Percentiles rank a stretch among this genome's conserved stretches.
These are phyloP conservation scores for Fusarium anguioides DNA, from an alignment of 2,329 filamentous ascomycete species.

Conservation along the genomic window DNA sequence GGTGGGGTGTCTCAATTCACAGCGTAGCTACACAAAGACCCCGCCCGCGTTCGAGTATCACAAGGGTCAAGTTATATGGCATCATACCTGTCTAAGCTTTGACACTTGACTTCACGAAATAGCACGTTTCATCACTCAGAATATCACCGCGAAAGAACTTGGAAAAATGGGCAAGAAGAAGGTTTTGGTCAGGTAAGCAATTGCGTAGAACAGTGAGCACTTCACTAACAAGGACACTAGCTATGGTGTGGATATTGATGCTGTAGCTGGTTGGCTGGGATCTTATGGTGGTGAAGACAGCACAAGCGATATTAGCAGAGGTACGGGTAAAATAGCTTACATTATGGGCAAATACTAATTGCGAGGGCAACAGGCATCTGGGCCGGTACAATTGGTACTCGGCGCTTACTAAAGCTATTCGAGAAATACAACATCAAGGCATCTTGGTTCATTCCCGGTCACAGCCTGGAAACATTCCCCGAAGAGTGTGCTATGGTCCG, in stretches of 20 bases:
- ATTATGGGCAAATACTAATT: accelerated
- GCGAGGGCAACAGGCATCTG: neutral
- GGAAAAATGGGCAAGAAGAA: slow-evolving; percentile 2
- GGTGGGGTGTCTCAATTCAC: neutral
- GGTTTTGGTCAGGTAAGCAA: slow-evolving; percentile 5
- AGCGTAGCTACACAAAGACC: neutral
- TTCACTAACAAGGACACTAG: slow-evolving; percentile 48
- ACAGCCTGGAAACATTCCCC: slow-evolving; percentile 62
- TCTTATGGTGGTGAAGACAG: slow-evolving; percentile 80
- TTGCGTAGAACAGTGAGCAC: neutral
- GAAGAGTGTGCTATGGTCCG: slow-evolving; percentile 59
- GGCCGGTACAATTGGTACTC: slow-evolving; percentile 73
- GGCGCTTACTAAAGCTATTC: slow-evolving; percentile 75
- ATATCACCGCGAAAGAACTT: neutral
- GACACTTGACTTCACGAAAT: neutral
- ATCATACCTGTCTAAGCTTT: neutral
- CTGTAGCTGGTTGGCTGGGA: slow-evolving; percentile 81
- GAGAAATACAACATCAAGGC: slow-evolving; percentile 78
- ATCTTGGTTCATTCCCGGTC: slow-evolving; percentile 63
- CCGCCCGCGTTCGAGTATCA: neutral
- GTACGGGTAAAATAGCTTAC: slow-evolving; percentile 47
- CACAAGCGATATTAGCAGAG: slow-evolving; percentile 78
- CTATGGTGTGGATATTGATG: slow-evolving; percentile 80
- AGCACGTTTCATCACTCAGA: neutral
- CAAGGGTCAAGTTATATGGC: neutral